Evolutionary conservation across 1,284 basidiomycete species (phyloP), one percentile per base, ranked within the genome.

Genomic region (Neonothopanus nambi): DNA sequence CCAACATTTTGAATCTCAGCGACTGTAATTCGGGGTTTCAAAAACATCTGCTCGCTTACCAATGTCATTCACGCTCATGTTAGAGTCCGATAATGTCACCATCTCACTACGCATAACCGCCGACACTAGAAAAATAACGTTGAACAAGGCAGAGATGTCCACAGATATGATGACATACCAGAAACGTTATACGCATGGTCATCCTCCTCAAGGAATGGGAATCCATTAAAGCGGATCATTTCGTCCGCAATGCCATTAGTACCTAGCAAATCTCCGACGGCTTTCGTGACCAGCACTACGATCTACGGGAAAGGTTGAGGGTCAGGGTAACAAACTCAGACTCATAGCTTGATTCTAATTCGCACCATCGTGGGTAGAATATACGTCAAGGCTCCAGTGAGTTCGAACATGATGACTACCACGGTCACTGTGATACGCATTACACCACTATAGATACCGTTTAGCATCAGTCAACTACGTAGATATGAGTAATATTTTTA

Each of bases 341-440:
- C 2, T 13, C 30, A 33, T 13, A 26, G 3, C 18, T n/a, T 36
- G 17, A 51, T 42, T 51, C 30, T 35, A 36, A 35, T 41, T 24
- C 79, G 65, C 61, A 93, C 94, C 97, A 99, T 99, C 3, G 95
- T 97, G 0, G 97, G 97, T 24, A 99, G 74, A 61, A 99, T 97
- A 69, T 99, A 99, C 11, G 95, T 98, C 62, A 99, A 71, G 1
- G 97, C 96, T 8, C 97, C 97, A 1, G 97, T 99, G n/a, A 99
- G 79, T 67, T 99, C 97, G 69, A 98, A 98, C 95, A 99, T 99
- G 72, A 99, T 98, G 51, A 99, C 97, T 1, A 98, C 97, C 2
- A 99, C 95, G 0, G 95, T 94, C 20, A 99, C 93, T 0, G 97
- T 99, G 58, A 98, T 93, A 58, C 95, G 82, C 78, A 98, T 99